A percentile compares a stretch with the other conserved stretches of the same genome.
phyloP scores from a whole-genome alignment of 2,329 filamentous ascomycete species.

The Fonsecaea multimorphosa region DNA sequence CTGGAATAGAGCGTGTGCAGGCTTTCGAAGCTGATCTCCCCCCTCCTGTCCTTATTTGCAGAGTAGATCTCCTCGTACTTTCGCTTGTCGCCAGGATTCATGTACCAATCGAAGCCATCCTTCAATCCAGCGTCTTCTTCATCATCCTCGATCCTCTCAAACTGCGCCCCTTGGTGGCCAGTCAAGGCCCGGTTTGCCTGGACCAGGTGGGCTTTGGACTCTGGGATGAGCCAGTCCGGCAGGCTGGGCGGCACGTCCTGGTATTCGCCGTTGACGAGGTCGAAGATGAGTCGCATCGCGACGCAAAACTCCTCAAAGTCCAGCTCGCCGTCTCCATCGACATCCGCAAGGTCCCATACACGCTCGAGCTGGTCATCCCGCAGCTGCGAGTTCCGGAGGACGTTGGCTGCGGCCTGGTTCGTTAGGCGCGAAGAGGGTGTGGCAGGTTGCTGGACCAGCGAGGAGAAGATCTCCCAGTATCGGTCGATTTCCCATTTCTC shows the following conservation, averaged over 20 bases:
- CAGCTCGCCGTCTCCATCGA: conserved; percentile 95
- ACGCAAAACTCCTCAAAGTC: conserved; percentile 99
- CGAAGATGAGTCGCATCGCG: conserved; percentile 97
- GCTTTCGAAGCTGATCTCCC: conserved; percentile 64
- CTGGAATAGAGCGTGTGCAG: conserved; percentile 65
- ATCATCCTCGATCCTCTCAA: conserved; percentile 79
- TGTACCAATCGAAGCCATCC: conserved; percentile 99
- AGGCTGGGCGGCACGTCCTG: conserved; percentile 82
- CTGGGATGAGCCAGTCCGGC: conserved; percentile 96
- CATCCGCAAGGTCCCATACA: conserved; percentile 96
- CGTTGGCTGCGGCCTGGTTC: conserved; percentile 71
- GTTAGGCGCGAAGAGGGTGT: conserved; percentile 64
- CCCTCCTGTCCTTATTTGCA: conserved; percentile 84
- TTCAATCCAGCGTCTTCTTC: conserved; percentile 83
- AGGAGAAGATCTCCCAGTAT: conserved; percentile 80
- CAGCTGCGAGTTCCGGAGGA: conserved; percentile 75
- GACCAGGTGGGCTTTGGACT: conserved; percentile 89
- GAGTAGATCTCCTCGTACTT: conserved; percentile 99
- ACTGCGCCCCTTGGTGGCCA: conserved; percentile 68
- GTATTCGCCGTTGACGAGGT: conserved; percentile 94
- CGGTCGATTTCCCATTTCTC: conserved; percentile 77
- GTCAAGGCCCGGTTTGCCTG: conserved; percentile 81
- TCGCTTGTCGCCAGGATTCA: conserved; percentile 85
- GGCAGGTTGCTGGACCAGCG: conserved; percentile 52
- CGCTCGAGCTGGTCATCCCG: conserved; percentile 86